Evolutionary conservation across 805 yeast species (phyloP).

Genomic region (Metschnikowia vanudenii): DNA sequence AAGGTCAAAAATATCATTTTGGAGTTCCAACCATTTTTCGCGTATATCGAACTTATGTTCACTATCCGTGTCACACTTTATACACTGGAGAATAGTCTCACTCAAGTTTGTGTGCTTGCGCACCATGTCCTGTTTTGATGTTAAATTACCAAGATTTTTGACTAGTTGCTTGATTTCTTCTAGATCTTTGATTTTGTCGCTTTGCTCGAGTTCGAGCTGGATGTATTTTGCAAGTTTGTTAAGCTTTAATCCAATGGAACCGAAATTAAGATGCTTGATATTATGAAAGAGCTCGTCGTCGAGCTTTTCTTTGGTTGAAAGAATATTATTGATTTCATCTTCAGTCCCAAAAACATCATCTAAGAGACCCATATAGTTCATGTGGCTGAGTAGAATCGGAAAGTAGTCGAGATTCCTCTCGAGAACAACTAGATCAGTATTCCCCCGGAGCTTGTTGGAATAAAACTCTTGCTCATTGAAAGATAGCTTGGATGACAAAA

Average conservation of each 20-base stretch:
- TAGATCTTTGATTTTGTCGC: constrained; percentile 24
- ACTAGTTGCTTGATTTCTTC: constrained; percentile 69
- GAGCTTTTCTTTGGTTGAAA: constrained; percentile 21
- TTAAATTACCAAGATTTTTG: constrained; percentile 62
- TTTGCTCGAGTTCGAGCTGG: constrained; percentile 60
- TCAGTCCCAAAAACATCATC: constrained; percentile 65
- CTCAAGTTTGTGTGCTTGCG: constrained; percentile 75
- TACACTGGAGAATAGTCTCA: constrained; percentile 54
- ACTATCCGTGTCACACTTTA: constrained; percentile 28
- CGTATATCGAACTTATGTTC: constrained; percentile 31
- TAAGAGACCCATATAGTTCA: constrained; percentile 78
- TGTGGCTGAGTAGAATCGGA: constrained; percentile 69
- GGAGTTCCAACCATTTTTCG: constrained; percentile 54
- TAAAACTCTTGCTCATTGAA: constrained; percentile 40
- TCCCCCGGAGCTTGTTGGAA: constrained; percentile 38
- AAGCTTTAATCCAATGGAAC: constrained; percentile 70
- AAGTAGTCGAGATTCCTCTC: constrained; percentile 77
- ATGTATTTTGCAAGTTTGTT: constrained; percentile 69
- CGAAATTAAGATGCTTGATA: constrained; percentile 69
- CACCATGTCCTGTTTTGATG: constrained; percentile 63
- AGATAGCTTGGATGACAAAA: constrained; percentile 34
- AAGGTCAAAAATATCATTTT: constrained; percentile 62
- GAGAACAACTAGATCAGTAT: constrained; percentile 70
- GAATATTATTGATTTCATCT: constrained; percentile 24
- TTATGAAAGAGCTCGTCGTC: constrained; percentile 50